A percentile compares a stretch with the other conserved stretches of the same genome.
These are phyloP conservation scores for Plasmodium blacklocki DNA, from an alignment of 169 alveolate species.

Conservation along the genomic window DNA sequence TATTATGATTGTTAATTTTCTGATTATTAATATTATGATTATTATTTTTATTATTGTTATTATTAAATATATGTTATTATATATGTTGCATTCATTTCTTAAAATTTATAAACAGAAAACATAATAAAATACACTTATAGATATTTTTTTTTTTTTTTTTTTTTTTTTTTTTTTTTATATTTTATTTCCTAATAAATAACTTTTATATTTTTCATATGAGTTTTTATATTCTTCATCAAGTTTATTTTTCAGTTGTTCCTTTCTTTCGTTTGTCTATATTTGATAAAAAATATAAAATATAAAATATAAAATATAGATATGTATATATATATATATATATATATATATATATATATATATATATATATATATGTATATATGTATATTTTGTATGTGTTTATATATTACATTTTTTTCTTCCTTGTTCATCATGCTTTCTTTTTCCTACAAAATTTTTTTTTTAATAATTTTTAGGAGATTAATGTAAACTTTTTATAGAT, in stretches of 20 bases:
- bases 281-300: conserved; percentile 15
- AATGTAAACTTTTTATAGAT: no score
- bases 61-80: neutral
- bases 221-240: conserved; percentile 72
- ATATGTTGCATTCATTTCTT: neutral
- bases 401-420: conserved; percentile 52
- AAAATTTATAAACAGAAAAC: neutral
- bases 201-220: conserved; percentile 55
- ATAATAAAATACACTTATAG: conserved; percentile 5
- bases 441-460: conserved; percentile 57
- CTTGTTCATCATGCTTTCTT: conserved; percentile 33
- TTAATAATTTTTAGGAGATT: conserved; percentile 1
- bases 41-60: neutral
- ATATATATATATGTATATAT: neutral
- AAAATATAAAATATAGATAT: neutral
- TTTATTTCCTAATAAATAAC: conserved; percentile 67
- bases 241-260: conserved; percentile 60
- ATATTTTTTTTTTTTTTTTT: neutral
- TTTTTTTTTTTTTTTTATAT: conserved; percentile 8
- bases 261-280: conserved; percentile 71
- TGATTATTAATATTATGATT: neutral
- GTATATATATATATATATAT: neutral
- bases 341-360: neutral
- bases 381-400: conserved; percentile 5
- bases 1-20: neutral